Conservation (phyloP, 1,139 yeast genomes). For the Scheffersomyces parashehatae region DNA sequence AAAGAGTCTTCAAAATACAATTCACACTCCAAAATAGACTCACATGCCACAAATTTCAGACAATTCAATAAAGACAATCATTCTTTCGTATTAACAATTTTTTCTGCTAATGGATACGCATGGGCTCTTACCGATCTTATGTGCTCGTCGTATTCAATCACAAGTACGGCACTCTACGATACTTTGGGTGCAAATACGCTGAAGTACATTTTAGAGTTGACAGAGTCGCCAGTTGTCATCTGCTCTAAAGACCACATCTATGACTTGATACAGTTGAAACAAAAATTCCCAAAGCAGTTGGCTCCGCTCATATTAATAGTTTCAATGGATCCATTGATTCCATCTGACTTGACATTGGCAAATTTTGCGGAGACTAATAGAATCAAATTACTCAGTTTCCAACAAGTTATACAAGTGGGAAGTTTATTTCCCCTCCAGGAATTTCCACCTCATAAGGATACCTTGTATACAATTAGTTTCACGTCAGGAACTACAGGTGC, state of each 20-base stretch:
- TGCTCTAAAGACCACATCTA: constrained; percentile 17
- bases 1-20: constrained; percentile 13
- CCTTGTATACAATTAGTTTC: constrained; percentile 66
- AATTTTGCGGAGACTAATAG: constrained; percentile 8
- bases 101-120: constrained; percentile 22
- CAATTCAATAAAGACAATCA: constrained; percentile 18
- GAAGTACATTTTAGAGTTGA: constrained; percentile 20
- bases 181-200: constrained; percentile 25
- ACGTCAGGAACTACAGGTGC: constrained; percentile 79
- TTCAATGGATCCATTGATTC: constrained; percentile 23
- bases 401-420: constrained; percentile 59
- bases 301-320: constrained; percentile 19
- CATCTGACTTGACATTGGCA: constrained; percentile 12
- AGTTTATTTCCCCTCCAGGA: constrained; percentile 43
- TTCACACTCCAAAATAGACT: constrained; percentile 23
- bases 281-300: constrained; percentile 13
- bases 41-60: constrained; percentile 13
- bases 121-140: constrained; percentile 26
- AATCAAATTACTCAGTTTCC: constrained; percentile 30
- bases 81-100: constrained; percentile 21
- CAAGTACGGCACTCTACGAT: constrained; percentile 29
- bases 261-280: constrained; percentile 17
- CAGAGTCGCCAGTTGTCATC: constrained; percentile 23
- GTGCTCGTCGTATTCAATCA: constrained; percentile 20
- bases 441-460: constrained; percentile 53